Evolutionary conservation across 2,329 filamentous ascomycete genomes (phyloP), one percentile per base, ranked within the genome.

Genomic region (Sporothrix inflata): DNA sequence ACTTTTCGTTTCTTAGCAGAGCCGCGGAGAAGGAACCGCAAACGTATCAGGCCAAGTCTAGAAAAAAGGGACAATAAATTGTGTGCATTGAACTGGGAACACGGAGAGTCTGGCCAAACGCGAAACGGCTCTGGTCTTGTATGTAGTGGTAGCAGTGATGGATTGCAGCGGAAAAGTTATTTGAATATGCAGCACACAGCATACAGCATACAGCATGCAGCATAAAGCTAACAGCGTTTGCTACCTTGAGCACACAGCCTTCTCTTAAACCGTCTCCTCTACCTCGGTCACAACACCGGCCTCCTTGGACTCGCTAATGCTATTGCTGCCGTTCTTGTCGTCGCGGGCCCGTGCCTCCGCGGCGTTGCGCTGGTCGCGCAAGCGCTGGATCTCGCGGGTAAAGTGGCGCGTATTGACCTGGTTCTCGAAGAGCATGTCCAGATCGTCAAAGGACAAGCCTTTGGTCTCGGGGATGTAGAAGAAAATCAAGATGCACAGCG

Each of bases 381-480:
- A 40, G 14, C 61, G 61, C 42, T 66, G 40, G 24, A 66, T n/a
- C 42, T 66, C 61, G 40, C 61, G 40, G 11, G 61, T 34, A 27
- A 69, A 69, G 24, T 57, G 30, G 49, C 66, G 66, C 24, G 66
- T 51, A n/a, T 27, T 57, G 34, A 69, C 66, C 49, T 69, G 57
- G 30, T 69, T 69, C 21, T 34, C 47, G 21, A 53, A 69, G 19
- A 69, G 49, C 45, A 53, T 53, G 11, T 69, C 66, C n/a, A 69
- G 34, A 5, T 69, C 60, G 7, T 63, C 38, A 63, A 69, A 69
- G 8, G 47, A 55, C 11, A 69, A 30, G 19, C 66, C 66, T 16
- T 51, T 51, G 49, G 45, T 69, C 45, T 69, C 66, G 66, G 65
- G 66, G n/a, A 69, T 51, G 34, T 53, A 51, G 14, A 55, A 57